Evolutionary conservation across 345 rosid genomes (phyloP).

Genomic region (Anacardium occidentale): DNA sequence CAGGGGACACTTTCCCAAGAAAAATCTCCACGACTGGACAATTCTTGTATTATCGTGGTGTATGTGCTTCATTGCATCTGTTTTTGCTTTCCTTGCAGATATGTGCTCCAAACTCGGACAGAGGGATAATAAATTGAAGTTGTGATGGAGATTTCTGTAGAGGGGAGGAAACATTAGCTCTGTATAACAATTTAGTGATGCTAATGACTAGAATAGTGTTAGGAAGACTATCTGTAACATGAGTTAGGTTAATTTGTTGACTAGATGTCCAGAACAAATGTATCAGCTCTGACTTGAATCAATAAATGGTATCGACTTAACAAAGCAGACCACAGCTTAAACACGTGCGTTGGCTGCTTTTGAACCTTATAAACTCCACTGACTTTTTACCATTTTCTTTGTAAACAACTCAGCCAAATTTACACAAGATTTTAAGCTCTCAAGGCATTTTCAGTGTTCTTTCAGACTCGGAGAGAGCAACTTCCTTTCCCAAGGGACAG

Average conservation of each 20-base stretch:
- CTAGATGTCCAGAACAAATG: neutral
- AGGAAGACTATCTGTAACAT: neutral
- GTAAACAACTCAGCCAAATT: neutral
- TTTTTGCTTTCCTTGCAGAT: slow-evolving; percentile 43
- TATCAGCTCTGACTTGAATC: neutral
- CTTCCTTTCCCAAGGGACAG: neutral
- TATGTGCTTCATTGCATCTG: slow-evolving; percentile 33
- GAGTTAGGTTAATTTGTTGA: neutral
- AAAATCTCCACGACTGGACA: slow-evolving; percentile 36
- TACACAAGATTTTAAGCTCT: neutral
- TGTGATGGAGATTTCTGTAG: neutral
- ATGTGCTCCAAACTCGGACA: slow-evolving; percentile 44
- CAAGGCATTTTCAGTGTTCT: neutral
- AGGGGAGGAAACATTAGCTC: neutral
- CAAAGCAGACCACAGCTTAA: no score
- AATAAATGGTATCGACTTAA: neutral
- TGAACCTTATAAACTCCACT: neutral
- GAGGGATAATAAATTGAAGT: slow-evolving; percentile 13
- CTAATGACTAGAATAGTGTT: neutral
- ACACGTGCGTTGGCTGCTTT: no score
- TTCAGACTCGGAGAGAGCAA: neutral
- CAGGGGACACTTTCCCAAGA: slow-evolving; percentile 45
- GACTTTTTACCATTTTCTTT: neutral
- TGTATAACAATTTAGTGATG: neutral
- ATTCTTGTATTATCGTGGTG: slow-evolving; percentile 30